These are phyloP conservation scores for Nidularia pulvinata DNA, from an alignment of 768 basidiomycete species.

Conservation along the genomic window DNA sequence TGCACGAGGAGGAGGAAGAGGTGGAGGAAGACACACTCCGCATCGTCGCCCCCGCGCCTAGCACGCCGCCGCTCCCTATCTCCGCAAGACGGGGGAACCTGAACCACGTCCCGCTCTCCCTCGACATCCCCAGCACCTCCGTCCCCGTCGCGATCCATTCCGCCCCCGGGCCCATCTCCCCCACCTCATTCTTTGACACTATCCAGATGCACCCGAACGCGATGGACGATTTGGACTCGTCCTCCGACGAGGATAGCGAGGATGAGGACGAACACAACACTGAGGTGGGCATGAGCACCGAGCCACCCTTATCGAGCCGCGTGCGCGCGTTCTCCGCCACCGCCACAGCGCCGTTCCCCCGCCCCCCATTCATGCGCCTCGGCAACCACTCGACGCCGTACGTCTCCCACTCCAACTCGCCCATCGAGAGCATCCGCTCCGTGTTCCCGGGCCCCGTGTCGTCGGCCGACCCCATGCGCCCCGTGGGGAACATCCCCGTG, in stretches of 20 bases:
- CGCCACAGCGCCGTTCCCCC: constrained; percentile 20
- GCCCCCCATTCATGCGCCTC: constrained; percentile 56
- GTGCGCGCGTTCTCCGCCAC: constrained; percentile 32
- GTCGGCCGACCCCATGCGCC: constrained; percentile 36
- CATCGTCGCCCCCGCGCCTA: constrained; percentile 40
- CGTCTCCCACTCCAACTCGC: constrained; percentile 32
- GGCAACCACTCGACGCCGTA: constrained; percentile 75
- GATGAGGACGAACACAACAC: constrained; percentile 27
- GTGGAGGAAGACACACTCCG: constrained; percentile 25
- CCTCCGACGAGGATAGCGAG: constrained; percentile 39
- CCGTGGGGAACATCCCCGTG: constrained; percentile 51
- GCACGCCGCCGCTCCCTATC: constrained; percentile 38
- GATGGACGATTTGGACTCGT: constrained; percentile 72
- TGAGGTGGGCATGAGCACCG: not conserved
- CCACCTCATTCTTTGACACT: constrained; percentile 74
- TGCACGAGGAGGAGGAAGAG: constrained; percentile 13
- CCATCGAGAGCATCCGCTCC: constrained; percentile 27
- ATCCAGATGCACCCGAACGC: constrained; percentile 71
- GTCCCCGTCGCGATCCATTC: constrained; percentile 50
- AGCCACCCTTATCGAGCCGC: constrained; percentile 27
- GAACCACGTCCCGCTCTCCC: constrained; percentile 22
- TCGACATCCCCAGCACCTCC: constrained; percentile 45
- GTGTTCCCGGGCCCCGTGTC: constrained; percentile 1
- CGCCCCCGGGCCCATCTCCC: constrained; percentile 64
- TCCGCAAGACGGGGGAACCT: constrained; percentile 25